Evolutionary conservation across 345 rosid genomes (phyloP).

Genomic region (Cardamine resedifolia): DNA sequence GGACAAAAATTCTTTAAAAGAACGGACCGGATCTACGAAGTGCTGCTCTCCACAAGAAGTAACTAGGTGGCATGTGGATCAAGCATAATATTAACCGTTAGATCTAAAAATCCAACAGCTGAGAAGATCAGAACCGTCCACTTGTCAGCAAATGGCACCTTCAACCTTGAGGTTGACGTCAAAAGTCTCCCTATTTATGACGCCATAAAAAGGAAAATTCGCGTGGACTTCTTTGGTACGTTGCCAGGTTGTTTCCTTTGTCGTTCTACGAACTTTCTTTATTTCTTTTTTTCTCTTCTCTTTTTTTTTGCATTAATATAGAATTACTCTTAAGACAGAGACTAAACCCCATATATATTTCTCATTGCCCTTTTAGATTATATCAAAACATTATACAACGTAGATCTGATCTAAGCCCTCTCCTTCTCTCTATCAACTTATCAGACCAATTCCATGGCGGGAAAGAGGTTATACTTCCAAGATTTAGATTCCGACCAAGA

Average conservation of each 20-base stretch:
- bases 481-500: slow-evolving; percentile 45
- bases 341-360: slow-evolving; percentile 14
- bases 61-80: slow-evolving; percentile 3
- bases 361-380: slow-evolving; percentile 5
- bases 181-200: slow-evolving; percentile 27
- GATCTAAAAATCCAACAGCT: background rate
- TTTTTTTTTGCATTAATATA: background rate
- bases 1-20: background rate
- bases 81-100: background rate
- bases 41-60: background rate
- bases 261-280: slow-evolving; percentile 35
- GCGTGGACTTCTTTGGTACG: slow-evolving; percentile 13
- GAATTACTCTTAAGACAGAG: background rate
- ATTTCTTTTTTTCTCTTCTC: background rate
- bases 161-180: slow-evolving; percentile 34
- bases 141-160: background rate
- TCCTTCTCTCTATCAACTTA: slow-evolving; percentile 5
- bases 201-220: slow-evolving; percentile 13
- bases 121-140: background rate
- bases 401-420: slow-evolving; percentile 16
- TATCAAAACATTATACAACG: slow-evolving; percentile 21
- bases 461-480: slow-evolving; percentile 46
- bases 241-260: slow-evolving; percentile 45
- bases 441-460: slow-evolving; percentile 49
- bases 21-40: slow-evolving; percentile 17